A percentile compares a stretch with the other conserved stretches of the same genome.
phyloP scores from a whole-genome alignment of 208 protist species.

The Porcisia hertigi region DNA sequence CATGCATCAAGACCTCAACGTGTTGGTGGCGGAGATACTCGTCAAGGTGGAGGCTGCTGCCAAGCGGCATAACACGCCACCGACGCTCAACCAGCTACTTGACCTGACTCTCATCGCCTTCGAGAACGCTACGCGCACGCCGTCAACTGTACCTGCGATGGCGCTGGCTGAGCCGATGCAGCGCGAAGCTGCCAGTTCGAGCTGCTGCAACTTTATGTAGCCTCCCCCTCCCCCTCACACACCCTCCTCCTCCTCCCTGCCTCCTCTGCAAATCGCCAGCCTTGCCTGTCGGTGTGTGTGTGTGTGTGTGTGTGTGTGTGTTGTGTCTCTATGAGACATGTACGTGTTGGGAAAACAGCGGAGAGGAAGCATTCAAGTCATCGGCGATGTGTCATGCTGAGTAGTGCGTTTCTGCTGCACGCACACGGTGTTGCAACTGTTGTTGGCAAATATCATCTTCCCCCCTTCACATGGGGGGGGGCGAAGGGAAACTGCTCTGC shows the following conservation, averaged over 20 bases:
- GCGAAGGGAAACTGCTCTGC: no score
- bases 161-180: slow-evolving; percentile 43
- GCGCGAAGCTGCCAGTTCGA: slow-evolving; percentile 14
- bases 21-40: slow-evolving; percentile 61
- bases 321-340: no score
- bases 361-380: no score
- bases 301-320: no score
- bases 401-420: no score
- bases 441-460: no score
- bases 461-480: no score
- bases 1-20: slow-evolving; percentile 71
- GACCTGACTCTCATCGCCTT: slow-evolving; percentile 65
- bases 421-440: no score
- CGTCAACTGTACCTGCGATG: slow-evolving; percentile 51
- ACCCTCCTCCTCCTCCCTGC: neutral
- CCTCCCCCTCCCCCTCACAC: neutral
- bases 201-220: slow-evolving; percentile 54
- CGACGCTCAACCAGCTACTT: slow-evolving; percentile 63
- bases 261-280: neutral
- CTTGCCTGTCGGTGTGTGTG: no score
- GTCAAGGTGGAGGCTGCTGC: slow-evolving; percentile 44
- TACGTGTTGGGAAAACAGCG: no score
- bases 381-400: no score
- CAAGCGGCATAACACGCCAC: slow-evolving; percentile 25
- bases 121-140: slow-evolving; percentile 35